phyloP scores from a whole-genome alignment of 2,329 filamentous ascomycete genomes.

The Venturia carpophila region DNA sequence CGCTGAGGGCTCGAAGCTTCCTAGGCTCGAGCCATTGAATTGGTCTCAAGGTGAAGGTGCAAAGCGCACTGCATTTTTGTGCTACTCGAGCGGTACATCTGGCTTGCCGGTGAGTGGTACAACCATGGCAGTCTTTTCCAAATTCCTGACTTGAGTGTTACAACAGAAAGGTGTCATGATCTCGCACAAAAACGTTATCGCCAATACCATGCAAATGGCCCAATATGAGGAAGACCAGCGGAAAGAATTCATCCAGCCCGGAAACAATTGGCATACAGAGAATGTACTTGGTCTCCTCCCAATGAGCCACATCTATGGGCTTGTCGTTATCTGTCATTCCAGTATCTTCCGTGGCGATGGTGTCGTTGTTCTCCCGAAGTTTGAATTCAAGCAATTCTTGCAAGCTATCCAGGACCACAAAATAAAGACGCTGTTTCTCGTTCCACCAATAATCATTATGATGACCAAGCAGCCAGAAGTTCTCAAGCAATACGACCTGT shows the following conservation, averaged over 20 bases:
- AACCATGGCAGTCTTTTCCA: not conserved
- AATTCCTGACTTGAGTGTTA: not conserved
- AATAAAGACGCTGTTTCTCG: conserved; percentile 61
- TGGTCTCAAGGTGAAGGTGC: conserved; percentile 59
- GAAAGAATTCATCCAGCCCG: conserved; percentile 32
- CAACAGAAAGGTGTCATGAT: conserved; percentile 74
- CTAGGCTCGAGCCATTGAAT: conserved; percentile 47
- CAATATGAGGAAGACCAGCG: conserved; percentile 42
- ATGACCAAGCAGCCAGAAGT: conserved; percentile 58
- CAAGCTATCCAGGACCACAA: conserved; percentile 59
- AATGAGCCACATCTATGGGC: conserved; percentile 73
- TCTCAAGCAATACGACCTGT: conserved; percentile 62
- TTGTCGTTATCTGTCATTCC: conserved; percentile 62
- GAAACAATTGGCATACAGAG: conserved; percentile 41
- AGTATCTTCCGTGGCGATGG: conserved; percentile 65
- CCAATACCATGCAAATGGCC: conserved; percentile 60
- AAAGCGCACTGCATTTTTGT: conserved; percentile 65
- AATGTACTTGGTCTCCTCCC: conserved; percentile 62
- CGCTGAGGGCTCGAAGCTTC: conserved; percentile 47
- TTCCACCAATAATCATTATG: conserved; percentile 74
- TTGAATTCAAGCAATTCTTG: conserved; percentile 61
- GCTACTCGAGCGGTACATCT: conserved; percentile 73
- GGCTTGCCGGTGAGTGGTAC: conserved; percentile 56
- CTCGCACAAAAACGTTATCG: conserved; percentile 69
- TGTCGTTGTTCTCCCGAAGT: conserved; percentile 64